These are phyloP conservation scores for Orbilia javanica DNA, from an alignment of 2,329 filamentous ascomycete genomes.

Conservation along the genomic window DNA sequence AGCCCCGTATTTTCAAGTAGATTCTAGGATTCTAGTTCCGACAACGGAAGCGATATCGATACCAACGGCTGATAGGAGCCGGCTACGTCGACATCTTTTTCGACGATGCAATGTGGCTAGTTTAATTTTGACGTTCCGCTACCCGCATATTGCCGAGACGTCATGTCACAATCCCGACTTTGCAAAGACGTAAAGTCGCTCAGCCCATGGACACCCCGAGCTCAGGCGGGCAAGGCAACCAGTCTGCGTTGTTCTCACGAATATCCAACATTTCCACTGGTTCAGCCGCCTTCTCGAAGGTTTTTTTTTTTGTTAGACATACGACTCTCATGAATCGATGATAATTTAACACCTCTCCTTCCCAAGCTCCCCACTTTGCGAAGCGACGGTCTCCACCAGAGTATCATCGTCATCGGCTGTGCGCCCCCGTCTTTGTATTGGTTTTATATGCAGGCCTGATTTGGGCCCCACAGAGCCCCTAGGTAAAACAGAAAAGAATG, in stretches of 20 bases:
- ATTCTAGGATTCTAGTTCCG: neutral
- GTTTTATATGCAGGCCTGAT: conserved; percentile 33
- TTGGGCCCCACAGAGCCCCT: neutral
- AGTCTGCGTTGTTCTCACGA: neutral
- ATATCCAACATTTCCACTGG: conserved; percentile 15
- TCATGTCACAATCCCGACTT: no score
- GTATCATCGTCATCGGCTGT: neutral
- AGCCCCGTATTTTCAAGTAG: neutral
- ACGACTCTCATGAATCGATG: neutral
- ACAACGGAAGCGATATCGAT: conserved; percentile 21
- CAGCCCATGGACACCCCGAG: neutral
- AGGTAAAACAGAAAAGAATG: neutral
- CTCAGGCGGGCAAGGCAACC: neutral
- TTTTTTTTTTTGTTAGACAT: no score
- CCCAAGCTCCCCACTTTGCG: neutral
- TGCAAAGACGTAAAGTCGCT: neutral
- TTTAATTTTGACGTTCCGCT: neutral
- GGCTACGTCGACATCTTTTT: neutral
- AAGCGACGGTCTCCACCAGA: neutral
- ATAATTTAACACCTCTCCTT: neutral
- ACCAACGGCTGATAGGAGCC: conserved; percentile 18
- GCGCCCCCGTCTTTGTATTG: neutral
- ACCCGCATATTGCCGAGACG: conserved; percentile 2
- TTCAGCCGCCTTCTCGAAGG: neutral
- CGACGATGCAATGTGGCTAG: neutral